A percentile compares a stretch with the other conserved stretches of the same genome.
These are phyloP conservation scores for Sporothrix curviconia DNA, from an alignment of 2,329 filamentous ascomycete species.

Conservation along the genomic window DNA sequence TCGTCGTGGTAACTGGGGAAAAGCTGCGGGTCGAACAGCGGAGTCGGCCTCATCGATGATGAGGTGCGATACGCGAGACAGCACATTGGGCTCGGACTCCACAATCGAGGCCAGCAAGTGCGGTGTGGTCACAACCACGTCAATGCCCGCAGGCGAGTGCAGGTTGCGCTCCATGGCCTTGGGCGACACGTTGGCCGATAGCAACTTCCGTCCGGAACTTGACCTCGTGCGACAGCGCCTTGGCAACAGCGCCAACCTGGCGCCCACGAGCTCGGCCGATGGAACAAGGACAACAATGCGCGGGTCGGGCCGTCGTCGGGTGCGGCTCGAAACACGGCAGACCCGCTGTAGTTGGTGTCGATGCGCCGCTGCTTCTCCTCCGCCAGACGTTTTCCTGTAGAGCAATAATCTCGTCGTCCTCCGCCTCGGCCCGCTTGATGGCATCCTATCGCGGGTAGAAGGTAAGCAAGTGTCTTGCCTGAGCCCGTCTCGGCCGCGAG, in stretches of 20 bases:
- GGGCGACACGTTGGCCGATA: conserved; percentile 70
- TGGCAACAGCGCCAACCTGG: conserved; percentile 77
- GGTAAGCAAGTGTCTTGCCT: conserved; percentile 90
- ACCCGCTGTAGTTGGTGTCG: conserved; percentile 39
- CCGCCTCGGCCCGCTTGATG: conserved; percentile 67
- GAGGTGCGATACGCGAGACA: conserved; percentile 84
- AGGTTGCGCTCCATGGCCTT: conserved; percentile 78
- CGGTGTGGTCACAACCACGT: conserved; percentile 80
- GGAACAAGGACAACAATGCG: conserved; percentile 82
- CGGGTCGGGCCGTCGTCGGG: conserved; percentile 69
- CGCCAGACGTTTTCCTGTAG: conserved; percentile 48
- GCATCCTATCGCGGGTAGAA: conserved; percentile 79
- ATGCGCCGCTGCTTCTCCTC: conserved; percentile 52
- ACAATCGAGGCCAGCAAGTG: conserved; percentile 85
- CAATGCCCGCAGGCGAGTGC: conserved; percentile 74
- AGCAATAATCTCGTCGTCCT: conserved; percentile 53
- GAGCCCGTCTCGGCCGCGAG: conserved; percentile 95
- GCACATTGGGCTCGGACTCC: conserved; percentile 80
- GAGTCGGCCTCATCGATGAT: conserved; percentile 95
- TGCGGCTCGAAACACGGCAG: conserved; percentile 56
- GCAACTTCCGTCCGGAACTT: conserved; percentile 80
- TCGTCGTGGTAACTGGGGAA: conserved; percentile 69
- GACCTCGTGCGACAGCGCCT: conserved; percentile 72
- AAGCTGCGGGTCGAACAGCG: conserved; percentile 90
- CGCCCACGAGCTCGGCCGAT: conserved; percentile 83